phyloP scores from a whole-genome alignment of 371 early-diverging fungal genomes.

The Lichtheimia hyalospora region DNA sequence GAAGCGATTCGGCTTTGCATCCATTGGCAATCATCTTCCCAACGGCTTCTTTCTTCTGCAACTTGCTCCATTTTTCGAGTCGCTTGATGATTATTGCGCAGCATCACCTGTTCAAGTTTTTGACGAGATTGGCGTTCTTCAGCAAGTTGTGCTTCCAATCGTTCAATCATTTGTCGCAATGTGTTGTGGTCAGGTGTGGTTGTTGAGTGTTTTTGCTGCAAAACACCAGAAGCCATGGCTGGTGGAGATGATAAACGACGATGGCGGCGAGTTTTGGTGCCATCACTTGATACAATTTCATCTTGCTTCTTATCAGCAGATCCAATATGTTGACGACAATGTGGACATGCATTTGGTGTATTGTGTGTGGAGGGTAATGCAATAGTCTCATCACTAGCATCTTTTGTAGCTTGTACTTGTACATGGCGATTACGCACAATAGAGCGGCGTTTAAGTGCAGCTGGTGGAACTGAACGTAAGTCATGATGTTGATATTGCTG shows the following conservation, averaged over 20 bases:
- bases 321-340: slow-evolving; percentile 26
- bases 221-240: slow-evolving; percentile 24
- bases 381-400: no score
- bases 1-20: slow-evolving; percentile 32
- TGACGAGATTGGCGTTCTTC: slow-evolving; percentile 48
- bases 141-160: slow-evolving; percentile 40
- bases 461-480: slow-evolving; percentile 25
- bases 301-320: neutral
- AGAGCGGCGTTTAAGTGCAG: slow-evolving; percentile 35
- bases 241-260: slow-evolving; percentile 34
- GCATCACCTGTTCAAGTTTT: slow-evolving; percentile 26
- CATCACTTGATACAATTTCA: neutral
- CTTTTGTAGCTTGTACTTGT: neutral
- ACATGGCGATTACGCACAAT: slow-evolving; percentile 26
- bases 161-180: slow-evolving; percentile 26
- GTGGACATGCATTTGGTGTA: slow-evolving; percentile 24
- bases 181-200: slow-evolving; percentile 4
- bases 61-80: slow-evolving; percentile 17
- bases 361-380: no score
- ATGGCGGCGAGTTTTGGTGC: neutral
- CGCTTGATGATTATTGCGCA: slow-evolving; percentile 10
- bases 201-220: slow-evolving; percentile 1
- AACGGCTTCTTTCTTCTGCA: slow-evolving; percentile 31
- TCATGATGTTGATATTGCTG: slow-evolving; percentile 1
- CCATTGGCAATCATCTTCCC: slow-evolving; percentile 39